These are phyloP conservation scores for Colletotrichum coccodes DNA, from an alignment of 2,329 filamentous ascomycete species.

Conservation along the genomic window DNA sequence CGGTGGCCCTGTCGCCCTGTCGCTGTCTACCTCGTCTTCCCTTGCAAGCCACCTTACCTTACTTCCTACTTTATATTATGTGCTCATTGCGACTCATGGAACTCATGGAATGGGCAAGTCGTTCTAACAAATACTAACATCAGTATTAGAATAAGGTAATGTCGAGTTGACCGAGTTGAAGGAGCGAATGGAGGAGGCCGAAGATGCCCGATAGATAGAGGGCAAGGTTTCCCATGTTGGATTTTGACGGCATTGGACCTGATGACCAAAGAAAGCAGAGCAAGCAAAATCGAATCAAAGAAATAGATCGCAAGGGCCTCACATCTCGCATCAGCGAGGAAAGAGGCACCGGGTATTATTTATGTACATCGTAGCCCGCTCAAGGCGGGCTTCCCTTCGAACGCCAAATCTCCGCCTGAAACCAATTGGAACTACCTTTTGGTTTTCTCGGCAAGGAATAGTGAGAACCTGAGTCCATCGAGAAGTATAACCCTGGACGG, in stretches of 20 bases:
- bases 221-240: background rate
- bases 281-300: background rate
- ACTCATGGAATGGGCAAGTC: background rate
- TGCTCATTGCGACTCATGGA: background rate
- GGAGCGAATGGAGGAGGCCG: background rate
- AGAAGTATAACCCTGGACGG: background rate
- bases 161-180: background rate
- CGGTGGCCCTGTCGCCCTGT: background rate
- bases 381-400: background rate
- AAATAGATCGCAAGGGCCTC: conserved; percentile 30
- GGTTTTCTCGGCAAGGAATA: conserved; percentile 11
- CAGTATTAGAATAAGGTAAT: background rate
- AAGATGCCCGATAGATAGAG: no score
- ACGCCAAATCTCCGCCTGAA: conserved; percentile 6
- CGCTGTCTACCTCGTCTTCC: background rate
- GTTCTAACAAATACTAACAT: background rate
- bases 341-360: conserved; percentile 34
- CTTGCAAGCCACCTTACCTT: background rate
- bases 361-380: conserved; percentile 15
- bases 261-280: background rate
- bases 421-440: background rate
- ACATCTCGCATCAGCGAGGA: conserved; percentile 30
- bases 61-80: no score
- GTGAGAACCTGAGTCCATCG: background rate
- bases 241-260: background rate